Evolutionary conservation across 2,329 filamentous ascomycete genomes (phyloP), one percentile per base, ranked within the genome.

Genomic region (Fusarium sterilihyphosum): DNA sequence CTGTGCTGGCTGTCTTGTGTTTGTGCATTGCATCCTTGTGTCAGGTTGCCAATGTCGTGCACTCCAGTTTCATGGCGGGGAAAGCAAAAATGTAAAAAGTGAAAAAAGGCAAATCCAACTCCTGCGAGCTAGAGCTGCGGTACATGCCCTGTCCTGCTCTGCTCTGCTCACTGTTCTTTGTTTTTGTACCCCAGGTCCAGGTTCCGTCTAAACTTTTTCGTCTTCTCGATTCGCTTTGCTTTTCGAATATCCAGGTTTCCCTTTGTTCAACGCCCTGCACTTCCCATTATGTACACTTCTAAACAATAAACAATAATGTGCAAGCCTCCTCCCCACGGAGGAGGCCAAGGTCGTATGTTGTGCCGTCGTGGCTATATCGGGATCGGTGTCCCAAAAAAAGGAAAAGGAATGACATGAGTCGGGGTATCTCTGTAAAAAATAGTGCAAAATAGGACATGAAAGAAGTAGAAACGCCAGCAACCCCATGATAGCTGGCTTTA

Each of bases 381-480:
- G 65, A 58, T 35, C 18, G 29, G 41, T 35, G n/a, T 50, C 69
- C 71, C 67, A 59, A 53, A 65, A 67, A 71, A 70, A 41, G 47
- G 43, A 70, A 70, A 78, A 78, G 76, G 76, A 78, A 73, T 77
- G 76, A 76, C 76, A 72, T 69, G 76, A 78, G 76, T 78, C 73
- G 76, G 76, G 76, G 76, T 78, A 78, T 78, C 76, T 78, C 76
- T 64, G 70, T 56, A 66, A 76, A 61, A 50, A 49, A 67, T 59
- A 35, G 40, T 44, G 64, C 54, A 65, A 64, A 70, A 73, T 69
- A 66, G 53, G 52, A 71, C 57, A 71, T 56, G 46, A 54, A 71
- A 76, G 53, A 71, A 71, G 62, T 65, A 62, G 50, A 71, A 73
- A 74, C 68, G 50, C 64, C 62, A 67, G 63, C 73, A 76, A 67